Conservation (phyloP, 768 basidiomycete genomes). For the Lepiota brunneoincarnata region DNA sequence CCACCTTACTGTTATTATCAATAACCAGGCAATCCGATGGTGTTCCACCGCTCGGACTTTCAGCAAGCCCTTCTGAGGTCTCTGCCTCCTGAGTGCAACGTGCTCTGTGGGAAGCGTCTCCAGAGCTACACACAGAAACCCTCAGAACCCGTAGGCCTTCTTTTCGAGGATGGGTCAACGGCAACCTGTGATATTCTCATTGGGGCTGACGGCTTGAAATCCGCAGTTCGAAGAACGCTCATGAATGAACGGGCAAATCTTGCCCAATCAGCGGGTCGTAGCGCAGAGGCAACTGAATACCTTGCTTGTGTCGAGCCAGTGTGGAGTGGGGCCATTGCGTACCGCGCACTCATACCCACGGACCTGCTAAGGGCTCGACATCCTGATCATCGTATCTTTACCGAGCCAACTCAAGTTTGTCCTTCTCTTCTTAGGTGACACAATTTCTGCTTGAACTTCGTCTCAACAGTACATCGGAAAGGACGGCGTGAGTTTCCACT, state of each 20-base stretch:
- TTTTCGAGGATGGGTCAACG: constrained; percentile 34
- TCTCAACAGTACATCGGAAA: constrained; percentile 54
- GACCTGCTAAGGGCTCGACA: constrained; percentile 19
- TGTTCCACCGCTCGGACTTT: constrained; percentile 67
- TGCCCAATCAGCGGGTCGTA: background rate
- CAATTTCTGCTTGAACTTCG: background rate
- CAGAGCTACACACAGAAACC: constrained; percentile 46
- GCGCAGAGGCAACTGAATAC: background rate
- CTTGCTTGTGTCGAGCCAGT: constrained; percentile 26
- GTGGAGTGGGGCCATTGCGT: constrained; percentile 37
- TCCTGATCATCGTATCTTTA: constrained; percentile 19
- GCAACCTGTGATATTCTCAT: constrained; percentile 37
- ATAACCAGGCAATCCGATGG: constrained; percentile 41
- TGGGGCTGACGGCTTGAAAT: constrained; percentile 42
- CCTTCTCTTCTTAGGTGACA: too few relatives aligned
- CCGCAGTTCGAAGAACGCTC: constrained; percentile 23
- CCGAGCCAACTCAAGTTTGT: background rate
- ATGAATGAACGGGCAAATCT: constrained; percentile 10
- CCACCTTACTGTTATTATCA: constrained; percentile 9
- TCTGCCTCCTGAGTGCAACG: constrained; percentile 42
- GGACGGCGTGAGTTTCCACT: constrained; percentile 33
- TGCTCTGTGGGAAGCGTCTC: constrained; percentile 58
- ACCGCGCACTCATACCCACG: constrained; percentile 33
- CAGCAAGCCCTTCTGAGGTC: constrained; percentile 51
- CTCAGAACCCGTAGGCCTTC: constrained; percentile 25